Percentiles rank a stretch among this genome's conserved stretches.
Conservation (phyloP, 2,329 filamentous ascomycete species). For the Hypoxylon sp. region DNA sequence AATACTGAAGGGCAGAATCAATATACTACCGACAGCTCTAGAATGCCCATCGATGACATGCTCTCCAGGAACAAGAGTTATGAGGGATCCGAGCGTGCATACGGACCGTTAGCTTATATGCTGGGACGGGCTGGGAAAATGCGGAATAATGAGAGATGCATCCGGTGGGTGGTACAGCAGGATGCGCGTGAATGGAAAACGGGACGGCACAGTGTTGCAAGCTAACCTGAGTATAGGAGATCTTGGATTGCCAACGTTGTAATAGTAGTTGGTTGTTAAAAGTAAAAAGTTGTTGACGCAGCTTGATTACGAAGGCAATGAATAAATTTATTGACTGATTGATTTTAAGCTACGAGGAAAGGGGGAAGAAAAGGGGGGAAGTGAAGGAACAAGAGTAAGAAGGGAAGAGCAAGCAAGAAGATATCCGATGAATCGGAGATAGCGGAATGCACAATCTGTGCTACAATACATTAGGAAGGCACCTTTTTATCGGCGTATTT, state of each 20-base stretch:
- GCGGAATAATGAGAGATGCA: conserved; percentile 26
- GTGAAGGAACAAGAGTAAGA: conserved; percentile 10
- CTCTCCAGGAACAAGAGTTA: neutral
- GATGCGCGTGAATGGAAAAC: conserved; percentile 5
- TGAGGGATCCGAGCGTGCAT: conserved; percentile 7
- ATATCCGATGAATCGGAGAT: too few species aligned
- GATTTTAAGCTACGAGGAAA: too few species aligned
- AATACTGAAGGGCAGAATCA: neutral
- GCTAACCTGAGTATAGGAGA: neutral
- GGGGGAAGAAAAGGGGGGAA: too few species aligned
- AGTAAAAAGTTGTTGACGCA: neutral
- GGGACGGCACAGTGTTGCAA: conserved; percentile 10
- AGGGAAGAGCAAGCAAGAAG: too few species aligned
- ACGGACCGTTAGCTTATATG: conserved; percentile 16
- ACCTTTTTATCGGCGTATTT: too few species aligned
- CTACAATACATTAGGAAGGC: too few species aligned
- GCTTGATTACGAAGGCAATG: too few species aligned
- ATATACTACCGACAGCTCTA: conserved; percentile 20
- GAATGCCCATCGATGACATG: conserved; percentile 15
- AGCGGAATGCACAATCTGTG: too few species aligned
- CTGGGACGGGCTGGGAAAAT: conserved; percentile 27
- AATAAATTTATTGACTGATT: too few species aligned
- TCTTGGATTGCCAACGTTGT: conserved; percentile 8
- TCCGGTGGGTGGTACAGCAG: conserved; percentile 27
- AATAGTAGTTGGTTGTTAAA: neutral